A percentile compares a stretch with the other conserved stretches of the same genome.
These are phyloP conservation scores for Przewalskia tangutica DNA, from an alignment of 257 asterid species.

Conservation along the genomic window DNA sequence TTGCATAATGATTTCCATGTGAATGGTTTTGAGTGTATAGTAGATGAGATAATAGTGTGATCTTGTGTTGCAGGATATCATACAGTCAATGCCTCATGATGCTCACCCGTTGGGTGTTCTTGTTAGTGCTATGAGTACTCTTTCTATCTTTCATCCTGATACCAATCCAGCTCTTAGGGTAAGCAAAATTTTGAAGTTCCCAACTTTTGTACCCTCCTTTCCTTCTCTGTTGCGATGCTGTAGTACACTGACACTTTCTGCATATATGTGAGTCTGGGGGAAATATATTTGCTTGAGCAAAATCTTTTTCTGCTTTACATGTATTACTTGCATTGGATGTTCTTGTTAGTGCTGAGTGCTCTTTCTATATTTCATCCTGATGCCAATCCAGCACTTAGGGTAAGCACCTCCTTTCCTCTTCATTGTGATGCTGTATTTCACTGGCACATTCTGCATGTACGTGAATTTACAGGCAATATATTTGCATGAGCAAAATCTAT, in stretches of 20 bases:
- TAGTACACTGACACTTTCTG: neutral
- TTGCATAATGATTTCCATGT: neutral
- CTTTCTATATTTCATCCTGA: conserved; percentile 88
- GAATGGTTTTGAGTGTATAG: neutral
- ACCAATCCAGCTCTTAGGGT: conserved; percentile 97
- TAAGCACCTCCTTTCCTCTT: conserved; percentile 19
- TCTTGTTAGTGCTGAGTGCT: conserved; percentile 71
- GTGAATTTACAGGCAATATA: neutral
- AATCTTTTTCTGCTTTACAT: neutral
- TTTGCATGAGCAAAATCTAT: neutral
- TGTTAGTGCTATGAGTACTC: conserved; percentile 90
- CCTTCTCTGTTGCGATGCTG: neutral
- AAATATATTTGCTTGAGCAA: neutral
- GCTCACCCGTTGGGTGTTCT: conserved; percentile 99
- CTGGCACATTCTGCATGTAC: neutral
- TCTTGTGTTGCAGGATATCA: conserved; percentile 63
- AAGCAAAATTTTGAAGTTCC: conserved; percentile 19
- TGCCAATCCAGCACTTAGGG: conserved; percentile 91
- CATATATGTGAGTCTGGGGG: neutral
- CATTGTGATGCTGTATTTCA: neutral
- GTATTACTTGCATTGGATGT: neutral
- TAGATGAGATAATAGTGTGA: neutral
- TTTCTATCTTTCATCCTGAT: conserved; percentile 92
- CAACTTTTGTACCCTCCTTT: neutral
- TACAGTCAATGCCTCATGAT: conserved; percentile 97